These are phyloP conservation scores for Hortiboletus flavorubellus DNA, from an alignment of 768 basidiomycete species.

Conservation along the genomic window DNA sequence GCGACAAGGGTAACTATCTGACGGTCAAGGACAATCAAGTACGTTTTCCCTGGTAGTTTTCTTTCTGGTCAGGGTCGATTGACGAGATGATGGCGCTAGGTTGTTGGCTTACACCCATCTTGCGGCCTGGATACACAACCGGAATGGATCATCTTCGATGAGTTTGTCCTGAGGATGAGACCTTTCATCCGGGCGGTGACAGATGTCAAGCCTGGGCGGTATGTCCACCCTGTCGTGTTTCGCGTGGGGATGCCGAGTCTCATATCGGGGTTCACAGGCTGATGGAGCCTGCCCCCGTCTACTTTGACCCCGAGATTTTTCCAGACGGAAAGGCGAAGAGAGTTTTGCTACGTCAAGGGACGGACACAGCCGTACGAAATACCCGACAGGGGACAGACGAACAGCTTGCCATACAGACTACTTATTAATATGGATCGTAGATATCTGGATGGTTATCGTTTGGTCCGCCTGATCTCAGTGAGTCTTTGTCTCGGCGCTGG, in stretches of 20 bases:
- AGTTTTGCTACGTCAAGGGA: slow-evolving; percentile 44
- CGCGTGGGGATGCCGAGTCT: background rate
- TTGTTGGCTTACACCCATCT: slow-evolving; percentile 58
- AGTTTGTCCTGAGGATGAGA: slow-evolving; percentile 89
- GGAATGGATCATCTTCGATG: slow-evolving; percentile 92
- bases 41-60: slow-evolving; percentile 14
- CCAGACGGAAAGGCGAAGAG: slow-evolving; percentile 69
- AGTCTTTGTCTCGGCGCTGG: too few relatives aligned
- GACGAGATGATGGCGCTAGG: slow-evolving; percentile 3
- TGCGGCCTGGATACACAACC: slow-evolving; percentile 86
- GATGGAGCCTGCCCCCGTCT: slow-evolving; percentile 56
- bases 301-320: slow-evolving; percentile 69
- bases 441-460: too few relatives aligned
- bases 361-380: too few relatives aligned
- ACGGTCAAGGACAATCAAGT: slow-evolving; percentile 97
- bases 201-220: slow-evolving; percentile 87
- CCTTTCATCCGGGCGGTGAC: slow-evolving; percentile 91
- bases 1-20: slow-evolving; percentile 76
- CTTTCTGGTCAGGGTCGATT: background rate
- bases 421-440: too few relatives aligned
- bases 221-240: slow-evolving; percentile 20
- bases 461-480: too few relatives aligned
- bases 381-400: too few relatives aligned
- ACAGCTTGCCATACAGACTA: too few relatives aligned
- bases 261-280: slow-evolving; percentile 41